Evolutionary conservation across 805 yeast species (phyloP), one percentile per base, ranked within the genome.

Genomic region (Ogataea populi-albae): DNA sequence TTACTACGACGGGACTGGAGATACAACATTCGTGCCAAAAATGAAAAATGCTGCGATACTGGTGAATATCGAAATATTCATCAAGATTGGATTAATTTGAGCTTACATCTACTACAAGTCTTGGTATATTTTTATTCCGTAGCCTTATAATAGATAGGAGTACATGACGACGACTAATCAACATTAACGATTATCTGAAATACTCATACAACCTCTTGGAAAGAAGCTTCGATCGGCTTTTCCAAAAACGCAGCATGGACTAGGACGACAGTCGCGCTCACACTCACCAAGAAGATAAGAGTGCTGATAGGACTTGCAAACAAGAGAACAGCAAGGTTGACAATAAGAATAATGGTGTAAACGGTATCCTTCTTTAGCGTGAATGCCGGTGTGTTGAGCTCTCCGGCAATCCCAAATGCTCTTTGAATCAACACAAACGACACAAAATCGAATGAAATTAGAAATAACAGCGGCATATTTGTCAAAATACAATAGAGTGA

Each of bases 211-310:
- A 50, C 49, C 58, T 87, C 96, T 56, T 88, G 93, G 57, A 91
- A 93, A 14, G 91, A 89, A 24, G 91, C 80, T 66, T 93, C 98
- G 42, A 89, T 81, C 15, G 98, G 98, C 65, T 91, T 93, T 57
- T 93, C 98, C 76, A 93, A 71, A 45, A 91, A 68, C 3, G 89
- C 70, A 30, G 97, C 98, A 62, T 93, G 98, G 3, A 87, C 73
- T 30, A 88, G 65, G 26, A 91, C 85, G 23, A 83, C 61, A 31
- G 81, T 81, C 18, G 82, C 81, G 25, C 93, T 81, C 11, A 95
- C 85, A 50, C 95, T 93, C 49, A 84, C 73, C 49, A 91, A 75
- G 98, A 98, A 93, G 69, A 93, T 71, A 61, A 93, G 61, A 4
- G 97, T 85, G 34, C 91, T 75, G 45, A 93, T 69, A 18, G 98